Conservation (phyloP, 1,139 yeast genomes). For the Lodderomyces theae region DNA sequence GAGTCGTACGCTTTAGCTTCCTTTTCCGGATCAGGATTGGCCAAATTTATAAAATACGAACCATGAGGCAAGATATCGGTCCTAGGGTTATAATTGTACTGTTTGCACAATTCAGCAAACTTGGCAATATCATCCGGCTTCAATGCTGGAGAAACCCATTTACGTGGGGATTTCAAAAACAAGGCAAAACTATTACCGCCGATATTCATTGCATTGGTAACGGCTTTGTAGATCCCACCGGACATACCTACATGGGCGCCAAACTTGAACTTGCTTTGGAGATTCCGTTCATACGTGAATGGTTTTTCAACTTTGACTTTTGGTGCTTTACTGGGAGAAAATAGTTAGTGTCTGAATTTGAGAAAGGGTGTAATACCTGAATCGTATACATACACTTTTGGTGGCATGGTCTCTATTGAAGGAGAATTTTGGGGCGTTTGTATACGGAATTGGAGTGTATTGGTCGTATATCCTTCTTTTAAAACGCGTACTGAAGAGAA, state of each 20-base stretch:
- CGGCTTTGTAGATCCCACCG: conserved; percentile 76
- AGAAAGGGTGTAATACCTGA: neutral
- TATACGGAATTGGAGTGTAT: neutral
- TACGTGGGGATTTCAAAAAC: conserved; percentile 84
- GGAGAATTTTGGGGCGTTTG: no score
- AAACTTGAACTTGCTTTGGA: conserved; percentile 43
- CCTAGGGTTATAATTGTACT: conserved; percentile 65
- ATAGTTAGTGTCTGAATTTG: neutral
- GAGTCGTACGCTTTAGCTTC: conserved; percentile 72
- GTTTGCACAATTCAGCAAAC: conserved; percentile 61
- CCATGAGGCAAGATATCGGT: conserved; percentile 92
- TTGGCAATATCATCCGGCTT: conserved; percentile 62
- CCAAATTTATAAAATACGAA: conserved; percentile 86
- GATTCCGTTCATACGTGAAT: conserved; percentile 24
- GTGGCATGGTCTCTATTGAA: conserved; percentile 16
- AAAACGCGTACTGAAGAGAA: conserved; percentile 4
- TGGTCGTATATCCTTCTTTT: neutral
- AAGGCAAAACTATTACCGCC: conserved; percentile 89
- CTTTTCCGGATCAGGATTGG: conserved; percentile 83
- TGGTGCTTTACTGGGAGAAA: conserved; percentile 3
- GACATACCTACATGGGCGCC: conserved; percentile 81
- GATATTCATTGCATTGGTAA: conserved; percentile 67
- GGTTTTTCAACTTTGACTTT: conserved; percentile 10
- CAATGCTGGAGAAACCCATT: conserved; percentile 84
- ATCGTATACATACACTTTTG: conserved; percentile 13